A percentile compares a stretch with the other conserved stretches of the same genome.
Conservation (phyloP, 371 early-diverging fungal genomes). For the Quaeritorhiza haematococci region DNA sequence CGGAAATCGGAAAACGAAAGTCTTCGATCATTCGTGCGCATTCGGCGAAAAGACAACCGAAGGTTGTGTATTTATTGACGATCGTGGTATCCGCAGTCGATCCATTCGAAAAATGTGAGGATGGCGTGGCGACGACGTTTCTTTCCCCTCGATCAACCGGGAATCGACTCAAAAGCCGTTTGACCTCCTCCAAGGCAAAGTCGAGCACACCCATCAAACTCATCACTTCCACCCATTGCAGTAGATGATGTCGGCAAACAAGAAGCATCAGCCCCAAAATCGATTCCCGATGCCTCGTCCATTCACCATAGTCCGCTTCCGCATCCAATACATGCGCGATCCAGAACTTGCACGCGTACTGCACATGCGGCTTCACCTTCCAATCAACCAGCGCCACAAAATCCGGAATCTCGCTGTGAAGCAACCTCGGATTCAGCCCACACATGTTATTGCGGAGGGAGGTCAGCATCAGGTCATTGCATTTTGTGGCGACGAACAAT, state of each 20-base stretch:
- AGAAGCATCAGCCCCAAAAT: slow-evolving; percentile 7
- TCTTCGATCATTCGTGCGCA: slow-evolving; percentile 5
- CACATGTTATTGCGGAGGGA: slow-evolving; percentile 11
- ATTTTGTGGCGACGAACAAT: slow-evolving; percentile 4
- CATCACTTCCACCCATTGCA: slow-evolving; percentile 24
- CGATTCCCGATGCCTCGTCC: not conserved
- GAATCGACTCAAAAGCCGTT: slow-evolving; percentile 1
- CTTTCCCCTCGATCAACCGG: too few relatives aligned
- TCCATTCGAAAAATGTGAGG: not conserved
- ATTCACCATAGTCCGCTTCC: not conserved
- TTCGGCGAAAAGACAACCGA: too few relatives aligned
- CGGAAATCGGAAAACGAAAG: slow-evolving; percentile 10
- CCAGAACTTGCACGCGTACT: slow-evolving; percentile 9
- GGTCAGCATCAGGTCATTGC: not conserved
- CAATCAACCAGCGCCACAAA: slow-evolving; percentile 3
- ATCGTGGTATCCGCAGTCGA: too few relatives aligned
- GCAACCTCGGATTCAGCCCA: slow-evolving; percentile 11
- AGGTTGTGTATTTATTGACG: not conserved
- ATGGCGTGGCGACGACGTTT: not conserved
- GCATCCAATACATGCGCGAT: slow-evolving; percentile 5
- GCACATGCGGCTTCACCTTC: slow-evolving; percentile 9
- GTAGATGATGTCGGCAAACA: slow-evolving; percentile 12
- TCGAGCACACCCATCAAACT: slow-evolving; percentile 13
- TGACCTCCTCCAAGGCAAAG: slow-evolving; percentile 5
- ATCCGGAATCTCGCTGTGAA: slow-evolving; percentile 19